Conservation (phyloP, 23 red algal genomes). For the Pyropia haitanensis region DNA sequence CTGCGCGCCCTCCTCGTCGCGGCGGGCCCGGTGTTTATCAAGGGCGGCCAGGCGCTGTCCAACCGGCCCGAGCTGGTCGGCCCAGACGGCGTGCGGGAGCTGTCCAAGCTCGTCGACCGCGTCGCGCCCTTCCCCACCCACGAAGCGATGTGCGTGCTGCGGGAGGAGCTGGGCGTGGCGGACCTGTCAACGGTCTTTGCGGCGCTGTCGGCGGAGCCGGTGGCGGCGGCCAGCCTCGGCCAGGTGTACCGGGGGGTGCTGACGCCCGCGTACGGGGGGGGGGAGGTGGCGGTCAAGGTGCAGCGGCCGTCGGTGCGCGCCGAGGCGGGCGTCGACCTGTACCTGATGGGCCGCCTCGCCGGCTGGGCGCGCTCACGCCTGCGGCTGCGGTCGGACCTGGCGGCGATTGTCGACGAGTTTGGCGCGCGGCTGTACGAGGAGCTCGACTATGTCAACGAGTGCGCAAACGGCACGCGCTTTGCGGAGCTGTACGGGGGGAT, state of each 20-base stretch:
- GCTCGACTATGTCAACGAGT: conserved; percentile 88
- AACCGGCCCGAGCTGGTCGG: conserved; percentile 82
- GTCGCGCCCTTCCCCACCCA: conserved; percentile 67
- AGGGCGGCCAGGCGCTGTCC: conserved; percentile 74
- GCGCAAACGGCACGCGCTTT: conserved; percentile 57
- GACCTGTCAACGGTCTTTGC: conserved; percentile 31
- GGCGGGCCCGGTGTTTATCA: conserved; percentile 62
- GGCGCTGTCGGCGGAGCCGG: conserved; percentile 23
- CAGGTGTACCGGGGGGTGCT: conserved; percentile 70
- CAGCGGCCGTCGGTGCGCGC: conserved; percentile 65
- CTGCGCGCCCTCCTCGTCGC: conserved; percentile 41
- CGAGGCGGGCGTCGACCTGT: conserved; percentile 79
- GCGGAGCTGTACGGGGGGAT: conserved; percentile 39
- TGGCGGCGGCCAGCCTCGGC: conserved; percentile 74
- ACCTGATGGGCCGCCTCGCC: conserved; percentile 59
- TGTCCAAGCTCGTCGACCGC: conserved; percentile 73
- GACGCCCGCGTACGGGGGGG: conserved; percentile 9
- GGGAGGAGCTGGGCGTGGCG: conserved; percentile 33
- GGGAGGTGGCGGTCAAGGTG: conserved; percentile 89
- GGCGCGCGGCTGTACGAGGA: conserved; percentile 82
- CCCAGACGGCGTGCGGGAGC: conserved; percentile 48
- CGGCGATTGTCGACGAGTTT: conserved; percentile 93
- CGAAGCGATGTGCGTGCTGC: conserved; percentile 41
- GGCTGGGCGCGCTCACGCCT: conserved; percentile 29
- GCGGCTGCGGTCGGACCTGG: conserved; percentile 73